Conservation (phyloP, 2,329 filamentous ascomycete genomes). For the Penicillium frequentans region DNA sequence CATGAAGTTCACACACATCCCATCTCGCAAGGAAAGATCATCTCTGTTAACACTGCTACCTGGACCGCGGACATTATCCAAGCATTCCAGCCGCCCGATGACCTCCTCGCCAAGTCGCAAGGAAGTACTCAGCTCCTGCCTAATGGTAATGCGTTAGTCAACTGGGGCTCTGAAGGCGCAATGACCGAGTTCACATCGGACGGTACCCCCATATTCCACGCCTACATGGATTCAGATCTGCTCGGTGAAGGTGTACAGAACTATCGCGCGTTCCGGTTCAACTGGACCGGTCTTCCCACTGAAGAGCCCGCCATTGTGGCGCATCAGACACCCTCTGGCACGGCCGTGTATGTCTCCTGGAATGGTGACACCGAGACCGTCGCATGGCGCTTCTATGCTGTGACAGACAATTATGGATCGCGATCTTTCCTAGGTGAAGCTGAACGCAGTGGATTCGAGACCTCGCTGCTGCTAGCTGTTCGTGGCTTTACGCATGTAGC, state of each 20-base stretch:
- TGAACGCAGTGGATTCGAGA: conserved; percentile 31
- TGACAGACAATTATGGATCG: conserved; percentile 24
- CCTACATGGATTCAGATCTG: conserved; percentile 47
- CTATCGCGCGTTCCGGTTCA: conserved; percentile 41
- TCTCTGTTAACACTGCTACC: conserved; percentile 46
- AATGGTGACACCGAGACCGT: conserved; percentile 53
- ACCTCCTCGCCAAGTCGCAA: conserved; percentile 52
- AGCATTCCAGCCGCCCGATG: conserved; percentile 51
- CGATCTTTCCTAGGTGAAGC: conserved; percentile 29
- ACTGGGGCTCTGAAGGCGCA: conserved; percentile 56
- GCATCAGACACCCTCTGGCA: conserved; percentile 29
- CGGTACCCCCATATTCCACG: conserved; percentile 39
- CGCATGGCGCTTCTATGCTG: conserved; percentile 53
- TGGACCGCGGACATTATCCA: conserved; percentile 49
- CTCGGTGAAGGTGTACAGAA: conserved; percentile 36
- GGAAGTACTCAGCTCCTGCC: conserved; percentile 56
- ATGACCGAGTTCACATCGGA: conserved; percentile 35
- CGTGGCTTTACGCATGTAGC: conserved; percentile 37
- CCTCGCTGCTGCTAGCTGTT: conserved; percentile 22
- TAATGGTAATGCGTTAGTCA: conserved; percentile 55
- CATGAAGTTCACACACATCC: conserved; percentile 39
- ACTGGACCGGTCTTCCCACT: conserved; percentile 40
- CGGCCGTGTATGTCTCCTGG: conserved; percentile 55
- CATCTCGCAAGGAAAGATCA: conserved; percentile 47
- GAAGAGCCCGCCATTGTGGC: conserved; percentile 41